These are phyloP conservation scores for Erigeron canadensis DNA, from an alignment of 129 eudicot species.

Conservation along the genomic window DNA sequence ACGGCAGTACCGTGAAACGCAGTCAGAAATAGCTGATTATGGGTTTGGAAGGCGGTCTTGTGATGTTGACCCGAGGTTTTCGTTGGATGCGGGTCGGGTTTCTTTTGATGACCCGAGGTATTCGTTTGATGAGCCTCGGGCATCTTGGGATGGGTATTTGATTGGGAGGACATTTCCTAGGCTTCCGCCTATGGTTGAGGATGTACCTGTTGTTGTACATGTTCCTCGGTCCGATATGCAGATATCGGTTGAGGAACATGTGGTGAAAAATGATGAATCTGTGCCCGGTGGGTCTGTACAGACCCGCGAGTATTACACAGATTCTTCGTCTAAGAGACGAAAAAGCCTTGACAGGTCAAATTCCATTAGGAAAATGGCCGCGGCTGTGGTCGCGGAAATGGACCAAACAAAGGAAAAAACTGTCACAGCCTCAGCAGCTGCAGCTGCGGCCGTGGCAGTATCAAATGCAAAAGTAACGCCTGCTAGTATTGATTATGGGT, in stretches of 20 bases:
- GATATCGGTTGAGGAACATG: constrained; percentile 56
- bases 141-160: constrained; percentile 89
- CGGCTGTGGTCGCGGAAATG: constrained; percentile 83
- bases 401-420: constrained; percentile 51
- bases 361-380: constrained; percentile 84
- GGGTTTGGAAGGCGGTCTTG: constrained; percentile 92
- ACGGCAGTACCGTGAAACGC: constrained; percentile 68
- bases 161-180: constrained; percentile 66
- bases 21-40: constrained; percentile 88
- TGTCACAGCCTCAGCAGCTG: constrained; percentile 6
- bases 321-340: constrained; percentile 82
- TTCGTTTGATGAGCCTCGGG: constrained; percentile 94
- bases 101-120: constrained; percentile 82
- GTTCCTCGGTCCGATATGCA: constrained; percentile 55
- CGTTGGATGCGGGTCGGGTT: constrained; percentile 82
- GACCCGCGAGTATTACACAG: constrained; percentile 83
- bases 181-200: constrained; percentile 88
- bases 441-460: neutral
- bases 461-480: constrained; percentile 72
- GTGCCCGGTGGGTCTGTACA: constrained; percentile 82
- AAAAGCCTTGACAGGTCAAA: constrained; percentile 90
- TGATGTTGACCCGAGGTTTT: constrained; percentile 83
- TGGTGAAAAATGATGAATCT: constrained; percentile 29
- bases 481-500: constrained; percentile 44
- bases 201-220: constrained; percentile 46